Evolutionary conservation across 2,329 filamentous ascomycete genomes (phyloP), one percentile per base, ranked within the genome.

Genomic region (Beauveria pseudobassiana): DNA sequence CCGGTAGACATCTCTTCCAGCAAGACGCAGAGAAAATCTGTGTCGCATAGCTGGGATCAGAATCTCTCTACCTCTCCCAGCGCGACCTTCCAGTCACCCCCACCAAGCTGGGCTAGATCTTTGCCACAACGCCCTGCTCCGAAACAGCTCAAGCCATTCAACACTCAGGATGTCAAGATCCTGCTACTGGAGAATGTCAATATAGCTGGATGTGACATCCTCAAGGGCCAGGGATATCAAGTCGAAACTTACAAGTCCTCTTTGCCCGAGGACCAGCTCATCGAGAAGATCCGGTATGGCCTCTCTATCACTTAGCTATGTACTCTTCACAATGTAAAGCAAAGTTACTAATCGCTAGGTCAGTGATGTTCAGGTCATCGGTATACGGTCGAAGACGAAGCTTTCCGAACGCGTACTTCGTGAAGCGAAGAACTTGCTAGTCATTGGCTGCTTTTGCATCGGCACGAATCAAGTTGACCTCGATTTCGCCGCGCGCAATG

Each of bases 371-470:
- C 95, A 99, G 72, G 95, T 98, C 70, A 95, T 99, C 73, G 95
- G 95, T 67, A 98, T 99, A 70, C 90, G 95, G 66, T 98, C 93
- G 63, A 99, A 99, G 81, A 99, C 95, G 40, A 96, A 95, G 79
- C 84, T 99, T 72, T 93, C 87, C 9, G 87, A 89, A 65, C 88
- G 87, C 70, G 90, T 99, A 30, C 83, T 99, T 64, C 83, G 85
- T 62, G 88, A 96, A 74, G 95, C 95, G 61, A 96, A 93, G 79
- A 96, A 97, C 74, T 83, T 99, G 59, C 89, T 98, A 63, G 95
- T 97, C 64, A 86, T 98, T 69, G 95, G 95, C 64, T 99, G 95
- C 80, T 99, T 99, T 83, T 99, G 95, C 76, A 99, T 99, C 70
- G 95, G 95, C 67, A 99, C 95, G 62, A 98, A 96, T 78, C 92